Base-by-base conservation (phyloP, 495 filamentous ascomycete genomes). In the Hypomontagnella monticulosa region DNA sequence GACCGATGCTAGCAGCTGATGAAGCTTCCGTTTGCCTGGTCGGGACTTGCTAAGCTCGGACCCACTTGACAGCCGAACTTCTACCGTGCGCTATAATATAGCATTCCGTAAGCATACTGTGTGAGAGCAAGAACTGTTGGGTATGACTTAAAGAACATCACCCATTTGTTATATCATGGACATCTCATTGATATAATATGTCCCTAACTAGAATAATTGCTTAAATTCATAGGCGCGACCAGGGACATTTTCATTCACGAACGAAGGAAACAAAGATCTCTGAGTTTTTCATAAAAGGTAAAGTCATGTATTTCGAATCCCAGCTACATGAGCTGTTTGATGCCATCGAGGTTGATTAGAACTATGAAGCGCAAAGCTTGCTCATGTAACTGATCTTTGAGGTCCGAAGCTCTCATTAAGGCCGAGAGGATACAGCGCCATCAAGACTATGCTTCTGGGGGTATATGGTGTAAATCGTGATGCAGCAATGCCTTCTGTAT, bases 1-100 rank as follows among this genome's bases (percentile, higher is more conserved):
- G 18, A 23, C 47, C 41, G 60, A 46, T 53, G 51, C 54, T 59
- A 40, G 20, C 34, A 63, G 65, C 65, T 68, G 65, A 68, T 68
- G 65, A 53, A 63, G 65, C 65, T 68, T 59, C 65, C 59, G 65
- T 63, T 68, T 68, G 65, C 65, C 65, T 68, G 49, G 65, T n/a
- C 47, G 32, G 46, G 51, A 23, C 53, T 10, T 54, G 57, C 51
- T 41, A 61, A 57, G 27, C 36, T 33, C 20, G n/a, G 57, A 58
- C 37, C 54, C 57, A 49, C 37, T 16, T 14, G 14, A n/a, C n/a
- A 19, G 9, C 63, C 64, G 64, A 58, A 48, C 15, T 61, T 67
- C 41, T 67, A 23, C 64, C 64, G 57, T n/a, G 12, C 16, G n/a
- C 1, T 19, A 12, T 15, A 44, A 12, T 16, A 4, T 4, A 36